Evolutionary conservation across 352 stramenopile genomes (phyloP).

Genomic region (Plasmopara muralis): DNA sequence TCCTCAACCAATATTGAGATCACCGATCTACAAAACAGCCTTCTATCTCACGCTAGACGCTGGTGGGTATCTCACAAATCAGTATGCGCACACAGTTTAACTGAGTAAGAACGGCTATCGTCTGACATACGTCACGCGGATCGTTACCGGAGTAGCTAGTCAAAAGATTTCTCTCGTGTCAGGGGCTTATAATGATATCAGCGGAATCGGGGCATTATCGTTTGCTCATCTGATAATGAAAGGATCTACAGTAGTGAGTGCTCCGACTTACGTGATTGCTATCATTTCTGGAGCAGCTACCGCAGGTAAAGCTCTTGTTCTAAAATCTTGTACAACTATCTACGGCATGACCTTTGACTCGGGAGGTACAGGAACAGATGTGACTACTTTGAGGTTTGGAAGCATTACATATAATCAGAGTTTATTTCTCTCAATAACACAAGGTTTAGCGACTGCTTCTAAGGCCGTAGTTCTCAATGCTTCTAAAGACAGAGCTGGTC

Average conservation of each 20-base stretch:
- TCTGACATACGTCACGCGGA: background rate
- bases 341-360: background rate
- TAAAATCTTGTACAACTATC: background rate
- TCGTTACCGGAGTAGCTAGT: background rate
- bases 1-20: slow-evolving; percentile 7
- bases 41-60: slow-evolving; percentile 7
- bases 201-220: too few species aligned
- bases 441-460: background rate
- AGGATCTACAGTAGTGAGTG: too few species aligned
- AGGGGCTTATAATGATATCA: too few species aligned
- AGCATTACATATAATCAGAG: background rate
- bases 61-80: background rate
- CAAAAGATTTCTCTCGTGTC: too few species aligned
- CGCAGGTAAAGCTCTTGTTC: background rate
- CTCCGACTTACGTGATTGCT: too few species aligned
- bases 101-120: slow-evolving; percentile 7
- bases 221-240: too few species aligned
- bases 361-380: background rate
- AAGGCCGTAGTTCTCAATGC: background rate
- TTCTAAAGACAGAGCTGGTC: background rate
- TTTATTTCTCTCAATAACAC: background rate
- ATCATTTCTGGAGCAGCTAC: too few species aligned
- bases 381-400: background rate
- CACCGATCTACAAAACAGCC: slow-evolving; percentile 7
- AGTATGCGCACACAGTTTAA: background rate